Percentiles rank a stretch among this genome's conserved stretches.
phyloP scores from a whole-genome alignment of 495 filamentous ascomycete species.

The Polyplosphaeria fusca region DNA sequence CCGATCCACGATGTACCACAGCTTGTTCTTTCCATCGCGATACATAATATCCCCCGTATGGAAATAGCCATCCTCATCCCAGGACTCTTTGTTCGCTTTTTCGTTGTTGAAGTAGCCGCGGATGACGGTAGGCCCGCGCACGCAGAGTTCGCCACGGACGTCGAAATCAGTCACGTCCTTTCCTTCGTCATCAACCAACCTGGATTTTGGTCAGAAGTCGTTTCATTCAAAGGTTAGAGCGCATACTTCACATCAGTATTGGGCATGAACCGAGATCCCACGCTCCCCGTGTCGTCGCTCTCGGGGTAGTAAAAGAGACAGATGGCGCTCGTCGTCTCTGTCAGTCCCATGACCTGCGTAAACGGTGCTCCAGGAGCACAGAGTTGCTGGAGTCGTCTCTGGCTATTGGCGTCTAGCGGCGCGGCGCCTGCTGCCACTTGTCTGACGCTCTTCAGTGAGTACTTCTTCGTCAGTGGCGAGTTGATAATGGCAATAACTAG shows the following conservation, averaged over 20 bases:
- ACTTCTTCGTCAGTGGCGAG: constrained; percentile 38
- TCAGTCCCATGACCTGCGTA: constrained; percentile 32
- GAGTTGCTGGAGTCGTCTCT: constrained; percentile 37
- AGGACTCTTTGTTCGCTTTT: not conserved
- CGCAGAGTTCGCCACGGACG: constrained; percentile 29
- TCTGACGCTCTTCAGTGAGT: constrained; percentile 47
- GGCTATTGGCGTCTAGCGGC: constrained; percentile 51
- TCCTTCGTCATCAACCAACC: constrained; percentile 21
- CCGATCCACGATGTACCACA: constrained; percentile 26
- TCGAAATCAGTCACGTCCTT: constrained; percentile 11
- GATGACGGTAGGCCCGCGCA: constrained; percentile 7
- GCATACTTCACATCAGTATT: constrained; percentile 27
- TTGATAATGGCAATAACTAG: constrained; percentile 47
- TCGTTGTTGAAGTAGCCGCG: not conserved
- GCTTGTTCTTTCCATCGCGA: not conserved
- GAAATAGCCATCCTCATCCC: constrained; percentile 10
- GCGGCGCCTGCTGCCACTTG: constrained; percentile 49
- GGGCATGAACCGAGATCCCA: constrained; percentile 30
- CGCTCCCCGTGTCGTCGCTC: constrained; percentile 33
- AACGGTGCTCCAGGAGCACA: constrained; percentile 19
- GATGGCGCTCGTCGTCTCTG: constrained; percentile 21
- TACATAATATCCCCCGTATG: constrained; percentile 20
- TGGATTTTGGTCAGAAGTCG: not conserved
- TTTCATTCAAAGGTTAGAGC: not conserved
- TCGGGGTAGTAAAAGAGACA: constrained; percentile 29